A percentile compares a stretch with the other conserved stretches of the same genome.
Evolutionary conservation across 1,139 yeast species (phyloP).

Genomic region (Kodamaea derodonti): DNA sequence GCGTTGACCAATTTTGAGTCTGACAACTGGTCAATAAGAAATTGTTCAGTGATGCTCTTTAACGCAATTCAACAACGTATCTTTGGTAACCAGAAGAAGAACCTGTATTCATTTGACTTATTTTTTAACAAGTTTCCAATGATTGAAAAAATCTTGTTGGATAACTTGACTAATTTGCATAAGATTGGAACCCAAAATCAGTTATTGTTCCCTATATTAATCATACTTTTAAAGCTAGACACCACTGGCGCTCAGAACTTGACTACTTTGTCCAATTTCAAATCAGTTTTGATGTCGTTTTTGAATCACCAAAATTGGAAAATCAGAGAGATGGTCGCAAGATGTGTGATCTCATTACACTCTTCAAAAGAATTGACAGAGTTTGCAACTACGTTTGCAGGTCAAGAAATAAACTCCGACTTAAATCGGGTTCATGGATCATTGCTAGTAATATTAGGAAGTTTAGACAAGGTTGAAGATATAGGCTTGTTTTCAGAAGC

Average conservation of each 20-base stretch:
- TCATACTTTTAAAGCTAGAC: conserved; percentile 62
- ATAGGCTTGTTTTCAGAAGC: not conserved
- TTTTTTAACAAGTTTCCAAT: conserved; percentile 65
- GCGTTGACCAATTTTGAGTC: conserved; percentile 63
- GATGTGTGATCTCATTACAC: conserved; percentile 55
- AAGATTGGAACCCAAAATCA: conserved; percentile 10
- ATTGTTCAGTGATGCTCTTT: conserved; percentile 91
- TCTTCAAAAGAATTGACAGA: conserved; percentile 20
- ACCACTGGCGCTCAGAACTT: conserved; percentile 6
- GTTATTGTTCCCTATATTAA: conserved; percentile 68
- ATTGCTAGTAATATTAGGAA: conserved; percentile 6
- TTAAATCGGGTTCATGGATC: conserved; percentile 8
- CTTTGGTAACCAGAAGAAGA: conserved; percentile 55
- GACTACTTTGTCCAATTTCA: conserved; percentile 8
- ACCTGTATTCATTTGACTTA: conserved; percentile 19
- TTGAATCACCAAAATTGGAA: conserved; percentile 59
- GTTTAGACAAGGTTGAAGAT: conserved; percentile 4
- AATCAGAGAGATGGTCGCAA: conserved; percentile 80
- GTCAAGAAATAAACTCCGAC: not conserved
- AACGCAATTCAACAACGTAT: conserved; percentile 76
- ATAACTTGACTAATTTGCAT: conserved; percentile 26
- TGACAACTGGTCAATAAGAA: conserved; percentile 78
- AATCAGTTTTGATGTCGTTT: conserved; percentile 7
- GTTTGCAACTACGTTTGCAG: conserved; percentile 4
- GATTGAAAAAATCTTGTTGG: conserved; percentile 45